These are phyloP conservation scores for Cadophora luteo-olivacea DNA, from an alignment of 2,329 filamentous ascomycete species.

Conservation along the genomic window DNA sequence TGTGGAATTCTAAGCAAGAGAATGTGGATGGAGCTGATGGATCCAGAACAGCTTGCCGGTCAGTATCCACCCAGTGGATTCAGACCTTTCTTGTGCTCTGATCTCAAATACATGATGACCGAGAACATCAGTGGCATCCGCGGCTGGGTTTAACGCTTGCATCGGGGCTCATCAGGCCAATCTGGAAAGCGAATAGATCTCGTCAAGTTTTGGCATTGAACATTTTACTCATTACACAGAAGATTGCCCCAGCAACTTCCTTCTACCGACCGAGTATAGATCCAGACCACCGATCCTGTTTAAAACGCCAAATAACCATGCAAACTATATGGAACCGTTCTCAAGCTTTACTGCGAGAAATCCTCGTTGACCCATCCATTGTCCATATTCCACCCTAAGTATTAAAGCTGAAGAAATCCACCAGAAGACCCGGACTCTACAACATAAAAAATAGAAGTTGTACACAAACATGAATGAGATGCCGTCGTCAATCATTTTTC, in stretches of 20 bases:
- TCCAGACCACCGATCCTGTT: not conserved
- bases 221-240: slow-evolving; percentile 20
- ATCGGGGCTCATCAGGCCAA: no score
- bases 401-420: slow-evolving; percentile 19
- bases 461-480: slow-evolving; percentile 27
- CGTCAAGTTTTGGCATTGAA: not conserved
- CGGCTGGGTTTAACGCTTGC: no score
- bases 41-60: not conserved
- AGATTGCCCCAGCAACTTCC: slow-evolving; percentile 17
- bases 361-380: slow-evolving; percentile 1
- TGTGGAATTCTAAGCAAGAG: not conserved
- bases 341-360: slow-evolving; percentile 15
- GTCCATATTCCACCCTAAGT: slow-evolving; percentile 21
- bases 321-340: slow-evolving; percentile 13
- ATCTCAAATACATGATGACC: no score
- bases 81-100: no score
- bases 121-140: not conserved
- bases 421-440: slow-evolving; percentile 20
- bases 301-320: slow-evolving; percentile 18
- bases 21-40: not conserved
- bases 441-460: slow-evolving; percentile 23
- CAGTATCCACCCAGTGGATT: not conserved
- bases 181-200: no score
- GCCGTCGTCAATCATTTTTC: slow-evolving; percentile 16
- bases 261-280: slow-evolving; percentile 8